Evolutionary conservation across 345 rosid genomes (phyloP).

Genomic region (Geranium rotundifolium): DNA sequence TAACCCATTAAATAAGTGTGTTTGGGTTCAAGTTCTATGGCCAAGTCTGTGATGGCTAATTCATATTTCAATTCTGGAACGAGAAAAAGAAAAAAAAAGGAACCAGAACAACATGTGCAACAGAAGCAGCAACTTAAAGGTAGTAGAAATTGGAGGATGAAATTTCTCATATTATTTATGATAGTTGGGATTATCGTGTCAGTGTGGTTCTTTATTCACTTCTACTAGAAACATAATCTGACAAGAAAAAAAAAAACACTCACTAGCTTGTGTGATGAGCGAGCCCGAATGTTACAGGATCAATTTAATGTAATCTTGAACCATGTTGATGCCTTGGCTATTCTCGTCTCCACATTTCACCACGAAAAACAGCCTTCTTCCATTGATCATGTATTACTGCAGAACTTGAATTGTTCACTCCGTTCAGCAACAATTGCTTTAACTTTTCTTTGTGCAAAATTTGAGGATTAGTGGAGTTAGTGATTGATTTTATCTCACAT

Average conservation of each 20-base stretch:
- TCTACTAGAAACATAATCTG: constrained; percentile 19
- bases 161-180: constrained; percentile 37
- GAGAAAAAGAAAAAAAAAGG: constrained; percentile 22
- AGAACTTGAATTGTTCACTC: not conserved
- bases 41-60: constrained; percentile 18
- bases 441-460: no score
- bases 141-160: constrained; percentile 70
- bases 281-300: constrained; percentile 95
- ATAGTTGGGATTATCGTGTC: constrained; percentile 40
- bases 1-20: no score
- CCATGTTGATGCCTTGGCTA: constrained; percentile 93
- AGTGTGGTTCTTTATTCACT: constrained; percentile 49
- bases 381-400: constrained; percentile 65
- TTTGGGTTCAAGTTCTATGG: no score
- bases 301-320: constrained; percentile 97
- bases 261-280: constrained; percentile 83
- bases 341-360: constrained; percentile 93
- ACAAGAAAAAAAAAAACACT: constrained; percentile 61
- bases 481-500: no score
- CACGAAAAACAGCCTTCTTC: constrained; percentile 87
- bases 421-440: no score
- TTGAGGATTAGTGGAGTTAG: no score
- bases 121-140: constrained; percentile 48
- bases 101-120: constrained; percentile 18
- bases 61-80: constrained; percentile 18